Evolutionary conservation across 2,329 filamentous ascomycete genomes (phyloP), one percentile per base, ranked within the genome.

Genomic region (Cladosporium sp.): DNA sequence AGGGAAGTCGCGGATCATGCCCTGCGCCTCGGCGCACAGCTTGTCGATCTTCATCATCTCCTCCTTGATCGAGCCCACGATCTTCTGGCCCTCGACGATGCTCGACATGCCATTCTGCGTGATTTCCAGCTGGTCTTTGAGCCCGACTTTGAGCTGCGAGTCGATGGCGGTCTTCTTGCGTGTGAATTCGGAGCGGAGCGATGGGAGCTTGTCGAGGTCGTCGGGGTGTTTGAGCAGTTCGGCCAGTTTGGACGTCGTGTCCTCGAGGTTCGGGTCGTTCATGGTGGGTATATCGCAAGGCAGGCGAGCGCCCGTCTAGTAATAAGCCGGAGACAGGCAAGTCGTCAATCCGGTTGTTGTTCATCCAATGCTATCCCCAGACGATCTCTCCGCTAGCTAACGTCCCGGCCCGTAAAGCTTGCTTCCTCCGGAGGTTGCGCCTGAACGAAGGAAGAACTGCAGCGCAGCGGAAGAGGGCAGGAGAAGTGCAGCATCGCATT

Each of bases 21-120:
- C 89, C 74, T 97, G 92, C 49, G 91, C 91, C 71, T 98, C 94
- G 56, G 91, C 90, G 73, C 93, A 98, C 57, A 98, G 81, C 72
- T 88, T 90, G 74, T 98, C 93, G 63, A 98, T 97, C 72, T 92
- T 94, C 77, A 94, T 90, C 82, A 98, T 93, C 74, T 98, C 93
- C 59, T 97, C 92, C 70, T 95, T 95, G 72, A 96, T 96, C 61
- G 86, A 82, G 65, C 88, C 86, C 30, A 98, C 88, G 54, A 88
- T 88, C 68, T 91, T 87, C 70, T 97, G 91, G 50, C 91, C 91
- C 65, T 96, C 90, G 38, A 82, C 83, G 57, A 98, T 84, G 55
- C 87, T 87, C 57, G 75, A 85, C 84, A 98, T 95, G 67, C 93
- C 93, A 59, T 86, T 81, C 72, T 97, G 92, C 9, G 93, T 96